Evolutionary conservation across 2,329 filamentous ascomycete species (phyloP).

Genomic region (Fusarium sambucinum): DNA sequence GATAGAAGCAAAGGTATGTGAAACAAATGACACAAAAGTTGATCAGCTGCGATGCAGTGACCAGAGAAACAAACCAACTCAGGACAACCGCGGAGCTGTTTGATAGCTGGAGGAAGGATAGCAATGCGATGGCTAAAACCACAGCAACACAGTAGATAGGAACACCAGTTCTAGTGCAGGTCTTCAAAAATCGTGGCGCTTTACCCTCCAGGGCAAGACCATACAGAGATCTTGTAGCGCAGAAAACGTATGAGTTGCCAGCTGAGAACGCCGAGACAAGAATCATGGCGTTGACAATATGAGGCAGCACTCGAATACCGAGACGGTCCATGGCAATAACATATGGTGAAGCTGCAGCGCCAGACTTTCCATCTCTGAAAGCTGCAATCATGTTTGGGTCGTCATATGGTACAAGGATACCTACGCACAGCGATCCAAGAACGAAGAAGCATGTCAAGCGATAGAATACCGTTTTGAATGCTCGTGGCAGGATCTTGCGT

Average conservation of each 20-base stretch:
- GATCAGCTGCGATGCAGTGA: conserved; percentile 81
- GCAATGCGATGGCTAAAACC: conserved; percentile 74
- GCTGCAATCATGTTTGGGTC: conserved; percentile 71
- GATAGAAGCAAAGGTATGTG: conserved; percentile 79
- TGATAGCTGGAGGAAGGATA: conserved; percentile 80
- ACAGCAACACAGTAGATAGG: conserved; percentile 78
- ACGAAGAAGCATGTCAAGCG: conserved; percentile 81
- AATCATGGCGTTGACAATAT: conserved; percentile 80
- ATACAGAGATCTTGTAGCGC: conserved; percentile 75
- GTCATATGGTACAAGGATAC: conserved; percentile 77
- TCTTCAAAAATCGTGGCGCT: conserved; percentile 70
- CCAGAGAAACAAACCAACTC: conserved; percentile 75
- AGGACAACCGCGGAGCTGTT: conserved; percentile 74
- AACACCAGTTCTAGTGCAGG: conserved; percentile 73
- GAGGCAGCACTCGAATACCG: conserved; percentile 71
- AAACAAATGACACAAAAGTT: conserved; percentile 77
- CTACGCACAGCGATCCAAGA: conserved; percentile 77
- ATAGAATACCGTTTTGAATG: conserved; percentile 84
- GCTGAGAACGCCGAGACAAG: conserved; percentile 75
- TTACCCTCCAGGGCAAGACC: conserved; percentile 77
- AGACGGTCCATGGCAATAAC: conserved; percentile 77
- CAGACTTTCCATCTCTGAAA: conserved; percentile 68
- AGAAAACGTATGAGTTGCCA: conserved; percentile 74
- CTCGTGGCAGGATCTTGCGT: conserved; percentile 75
- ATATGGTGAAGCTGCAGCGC: conserved; percentile 76